Percentiles rank a stretch among this genome's conserved stretches.
These are phyloP conservation scores for Cryptococcus sp. DNA, from an alignment of 1,284 basidiomycete genomes.

Conservation along the genomic window DNA sequence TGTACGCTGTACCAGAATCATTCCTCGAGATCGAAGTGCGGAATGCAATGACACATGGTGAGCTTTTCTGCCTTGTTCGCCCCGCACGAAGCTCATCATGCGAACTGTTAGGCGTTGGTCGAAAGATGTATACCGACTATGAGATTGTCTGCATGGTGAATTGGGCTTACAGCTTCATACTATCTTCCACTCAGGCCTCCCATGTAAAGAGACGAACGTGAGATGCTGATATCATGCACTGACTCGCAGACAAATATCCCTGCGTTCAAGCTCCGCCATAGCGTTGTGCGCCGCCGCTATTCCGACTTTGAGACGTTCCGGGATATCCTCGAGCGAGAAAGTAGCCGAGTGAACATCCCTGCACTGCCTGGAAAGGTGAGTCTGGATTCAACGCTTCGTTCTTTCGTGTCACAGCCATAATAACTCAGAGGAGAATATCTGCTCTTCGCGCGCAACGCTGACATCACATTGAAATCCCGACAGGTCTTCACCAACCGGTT, in stretches of 20 bases:
- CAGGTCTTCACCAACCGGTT: conserved; percentile 89
- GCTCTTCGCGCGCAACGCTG: no score
- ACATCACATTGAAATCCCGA: background rate
- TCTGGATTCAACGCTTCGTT: background rate
- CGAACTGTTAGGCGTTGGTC: conserved; percentile 70
- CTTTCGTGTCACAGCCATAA: background rate
- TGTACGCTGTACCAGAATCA: conserved; percentile 96
- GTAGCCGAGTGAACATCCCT: conserved; percentile 95
- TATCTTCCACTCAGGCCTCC: background rate
- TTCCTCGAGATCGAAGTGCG: conserved; percentile 98
- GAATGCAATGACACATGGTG: conserved; percentile 95
- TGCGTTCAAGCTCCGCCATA: conserved; percentile 95
- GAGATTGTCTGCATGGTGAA: conserved; percentile 93
- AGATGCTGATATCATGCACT: background rate
- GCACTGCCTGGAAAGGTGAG: conserved; percentile 83
- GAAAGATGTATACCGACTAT: conserved; percentile 99
- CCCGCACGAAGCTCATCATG: background rate
- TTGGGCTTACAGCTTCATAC: background rate
- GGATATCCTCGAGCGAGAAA: conserved; percentile 95
- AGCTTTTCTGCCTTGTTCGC: conserved; percentile 27
- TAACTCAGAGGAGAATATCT: background rate
- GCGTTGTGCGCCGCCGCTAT: conserved; percentile 89
- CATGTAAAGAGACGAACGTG: background rate
- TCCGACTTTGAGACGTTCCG: conserved; percentile 99
- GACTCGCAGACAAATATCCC: conserved; percentile 87